Evolutionary conservation across 305 asterid genomes (phyloP), one percentile per base, ranked within the genome.

Genomic region (Solanum chacoense): DNA sequence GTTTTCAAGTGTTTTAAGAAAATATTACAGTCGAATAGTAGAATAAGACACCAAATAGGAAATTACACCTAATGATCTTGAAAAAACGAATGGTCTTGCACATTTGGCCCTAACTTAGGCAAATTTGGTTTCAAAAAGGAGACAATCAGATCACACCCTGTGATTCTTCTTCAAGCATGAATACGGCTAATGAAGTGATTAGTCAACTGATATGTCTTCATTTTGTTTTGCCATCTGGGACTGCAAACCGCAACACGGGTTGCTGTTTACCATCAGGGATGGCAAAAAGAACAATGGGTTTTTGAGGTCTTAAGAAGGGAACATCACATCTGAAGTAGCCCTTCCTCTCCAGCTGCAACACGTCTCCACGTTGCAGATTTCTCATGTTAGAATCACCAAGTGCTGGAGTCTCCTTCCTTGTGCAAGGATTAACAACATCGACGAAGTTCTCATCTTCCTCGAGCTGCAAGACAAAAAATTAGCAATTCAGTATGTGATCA

Each of bases 201-300:
- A 4, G 18, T 40, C 36, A 55, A 31, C 87, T 32, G n/a, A 22
- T 80, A 72, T 22, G 24, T 45, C 75, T 75, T 87, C 89, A 87
- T 77, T 87, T 67, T 69, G 89, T 11, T 90, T 89, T 79, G 35
- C 89, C 38, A 81, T 83, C 84, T 32, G 81, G 59, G 89, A 89
- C 91, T 91, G 95, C 34, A 80, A 91, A 92, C 91, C 93, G 96
- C 34, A 85, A 91, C 77, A 93, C 95, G n/a, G 95, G 85, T 90
- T 94, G 98, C 38, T 93, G 96, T 91, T 94, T 97, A 79, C 99
- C 99, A 90, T 97, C 99, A 11, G 99, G 99, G 88, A 96, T 95
- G 4, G 98, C 95, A 74, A 94, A 95, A 87, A 96, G 89, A 73
- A 96, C 95, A 14, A 96, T 87, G 1, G 97, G 94, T 91, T 95